These are phyloP conservation scores for Candida germanica DNA, from an alignment of 805 yeast species.

Conservation along the genomic window DNA sequence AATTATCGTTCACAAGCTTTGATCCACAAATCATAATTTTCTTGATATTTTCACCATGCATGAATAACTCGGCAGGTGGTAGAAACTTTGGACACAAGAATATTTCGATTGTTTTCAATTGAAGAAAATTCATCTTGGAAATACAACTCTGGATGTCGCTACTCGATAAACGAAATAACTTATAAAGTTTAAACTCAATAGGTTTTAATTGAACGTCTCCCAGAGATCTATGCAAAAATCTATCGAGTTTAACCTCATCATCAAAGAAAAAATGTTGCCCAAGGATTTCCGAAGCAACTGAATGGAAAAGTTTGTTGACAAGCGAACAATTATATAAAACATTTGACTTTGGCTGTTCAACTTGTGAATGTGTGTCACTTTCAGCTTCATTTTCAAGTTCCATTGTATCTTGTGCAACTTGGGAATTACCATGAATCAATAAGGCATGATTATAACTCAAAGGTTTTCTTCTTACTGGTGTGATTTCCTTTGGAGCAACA, in stretches of 20 bases:
- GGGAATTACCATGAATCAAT: constrained; percentile 56
- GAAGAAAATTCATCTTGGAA: constrained; percentile 39
- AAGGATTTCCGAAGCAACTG: constrained; percentile 52
- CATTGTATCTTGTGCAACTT: constrained; percentile 47
- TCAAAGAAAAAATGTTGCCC: constrained; percentile 55
- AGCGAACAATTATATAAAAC: constrained; percentile 57
- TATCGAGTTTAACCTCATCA: constrained; percentile 42
- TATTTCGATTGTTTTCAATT: constrained; percentile 68
- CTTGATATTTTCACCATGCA: constrained; percentile 24
- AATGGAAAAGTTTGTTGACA: constrained; percentile 68
- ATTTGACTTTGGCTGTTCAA: constrained; percentile 9
- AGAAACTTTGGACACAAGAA: constrained; percentile 74
- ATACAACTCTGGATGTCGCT: constrained; percentile 49
- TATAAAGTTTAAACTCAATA: constrained; percentile 61
- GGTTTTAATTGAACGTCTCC: constrained; percentile 26
- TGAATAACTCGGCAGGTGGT: constrained; percentile 44
- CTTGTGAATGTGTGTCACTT: background rate
- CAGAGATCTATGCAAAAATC: constrained; percentile 25
- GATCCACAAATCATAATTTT: constrained; percentile 71
- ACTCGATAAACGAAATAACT: constrained; percentile 45
- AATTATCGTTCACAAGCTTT: constrained; percentile 56
- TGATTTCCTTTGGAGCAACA: constrained; percentile 56
- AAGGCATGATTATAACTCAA: constrained; percentile 66
- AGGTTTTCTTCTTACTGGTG: constrained; percentile 66
- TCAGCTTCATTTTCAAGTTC: constrained; percentile 4